Evolutionary conservation across 2,329 filamentous ascomycete species (phyloP).

Genomic region (Arthrinium phaeospermum): DNA sequence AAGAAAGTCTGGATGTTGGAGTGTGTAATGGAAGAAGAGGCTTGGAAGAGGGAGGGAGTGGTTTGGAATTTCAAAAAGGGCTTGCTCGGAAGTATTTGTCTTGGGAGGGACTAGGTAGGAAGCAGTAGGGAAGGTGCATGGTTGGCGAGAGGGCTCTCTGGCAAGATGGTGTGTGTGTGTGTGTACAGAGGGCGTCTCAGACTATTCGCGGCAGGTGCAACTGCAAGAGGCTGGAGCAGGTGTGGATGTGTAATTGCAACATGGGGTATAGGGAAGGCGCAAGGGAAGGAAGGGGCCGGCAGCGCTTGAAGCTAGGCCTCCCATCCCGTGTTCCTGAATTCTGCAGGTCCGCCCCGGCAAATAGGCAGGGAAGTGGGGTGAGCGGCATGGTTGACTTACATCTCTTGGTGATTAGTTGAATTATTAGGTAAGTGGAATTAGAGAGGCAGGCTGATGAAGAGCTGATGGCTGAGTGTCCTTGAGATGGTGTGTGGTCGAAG

Average conservation of each 20-base stretch:
- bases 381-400: neutral
- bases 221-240: conserved; percentile 8
- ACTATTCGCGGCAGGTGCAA: conserved; percentile 2
- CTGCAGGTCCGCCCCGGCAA: neutral
- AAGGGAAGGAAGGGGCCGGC: neutral
- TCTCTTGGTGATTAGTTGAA: neutral
- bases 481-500: neutral
- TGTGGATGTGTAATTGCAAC: conserved; percentile 3
- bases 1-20: neutral
- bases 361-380: neutral
- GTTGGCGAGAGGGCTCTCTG: neutral
- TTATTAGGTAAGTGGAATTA: conserved; percentile 1
- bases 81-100: neutral
- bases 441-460: neutral
- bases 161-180: neutral
- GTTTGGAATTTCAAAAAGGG: conserved; percentile 6
- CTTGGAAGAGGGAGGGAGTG: too few species aligned
- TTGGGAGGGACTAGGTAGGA: neutral
- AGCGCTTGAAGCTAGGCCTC: neutral
- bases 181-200: conserved; percentile 7
- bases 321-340: neutral
- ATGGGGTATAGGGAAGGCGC: neutral
- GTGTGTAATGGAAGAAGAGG: neutral
- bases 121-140: neutral
- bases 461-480: neutral